Base-by-base conservation (phyloP, 345 rosid species). In the Boechera stricta region DNA sequence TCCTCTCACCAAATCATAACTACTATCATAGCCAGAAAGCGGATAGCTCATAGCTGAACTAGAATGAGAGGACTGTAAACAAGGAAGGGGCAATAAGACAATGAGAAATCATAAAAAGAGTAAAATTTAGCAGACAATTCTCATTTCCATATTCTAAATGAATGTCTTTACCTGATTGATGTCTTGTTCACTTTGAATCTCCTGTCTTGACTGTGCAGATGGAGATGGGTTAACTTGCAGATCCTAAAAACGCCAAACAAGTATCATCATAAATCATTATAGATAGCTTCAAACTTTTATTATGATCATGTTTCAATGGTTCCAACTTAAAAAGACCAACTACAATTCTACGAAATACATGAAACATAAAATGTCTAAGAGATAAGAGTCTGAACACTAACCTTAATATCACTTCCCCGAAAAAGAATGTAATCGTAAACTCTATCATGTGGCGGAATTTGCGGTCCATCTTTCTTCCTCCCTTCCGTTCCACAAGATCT, bases 181-280 rank as follows among this genome's bases (percentile, higher is more conserved):
- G 39, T 11, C 31, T 26, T 73, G 49, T 61, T 52, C 78, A 52
- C 47, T 73, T 67, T 61, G 78, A 73, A 51, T 72, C 32, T 60
- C 82, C 26, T 53, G 65, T 53, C 7, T 72, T 41, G 93, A 74
- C 64, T 85, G 92, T 44, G 69, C 87, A 82, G 94, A 87, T 41
- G 93, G 88, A 73, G 91, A 82, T 74, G 94, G 86, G 79, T 90
- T 94, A 60, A 94, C 96, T 82, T 91, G 94, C 61, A 94, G 87
- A 75, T 94, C 98, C 98, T 94, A 89, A 39, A 73, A 77, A 67
- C 76, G 33, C 39, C 67, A 39, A 57, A 48, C 13, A 15, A 45
- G 49, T 44, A 4, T 66, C 24, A 64, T 31, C 56, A 64, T 7
- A 55, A 15, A 10, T 15, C 21, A 55, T 24, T 11, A n/a, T 2